phyloP scores from a whole-genome alignment of 371 early-diverging fungal species.

The Mucor racemosus region DNA sequence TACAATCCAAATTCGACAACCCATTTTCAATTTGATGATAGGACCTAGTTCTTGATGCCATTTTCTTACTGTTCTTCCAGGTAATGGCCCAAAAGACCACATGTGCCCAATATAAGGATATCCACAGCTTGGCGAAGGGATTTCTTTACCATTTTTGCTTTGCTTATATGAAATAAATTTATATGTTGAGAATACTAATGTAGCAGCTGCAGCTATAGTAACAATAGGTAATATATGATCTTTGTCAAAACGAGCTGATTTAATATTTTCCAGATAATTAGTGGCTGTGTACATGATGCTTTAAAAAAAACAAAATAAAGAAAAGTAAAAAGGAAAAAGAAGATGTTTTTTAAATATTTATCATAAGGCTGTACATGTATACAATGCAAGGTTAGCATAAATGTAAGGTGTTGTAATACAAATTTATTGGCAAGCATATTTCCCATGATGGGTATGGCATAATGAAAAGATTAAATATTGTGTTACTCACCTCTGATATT shows the following conservation, averaged over 20 bases:
- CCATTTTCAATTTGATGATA: conserved; percentile 21
- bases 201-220: not conserved
- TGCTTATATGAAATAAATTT: not conserved
- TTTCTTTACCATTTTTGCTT: not conserved
- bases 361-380: not conserved
- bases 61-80: conserved; percentile 10
- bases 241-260: not conserved
- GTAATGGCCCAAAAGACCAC: conserved; percentile 19
- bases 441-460: too few species aligned
- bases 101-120: conserved; percentile 24
- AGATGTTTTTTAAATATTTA: not conserved
- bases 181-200: not conserved
- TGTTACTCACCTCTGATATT: too few species aligned
- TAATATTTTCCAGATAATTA: not conserved
- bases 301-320: not conserved
- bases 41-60: conserved; percentile 28
- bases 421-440: too few species aligned
- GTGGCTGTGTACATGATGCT: not conserved
- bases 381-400: not conserved
- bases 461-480: too few species aligned
- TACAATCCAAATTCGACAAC: conserved; percentile 19
- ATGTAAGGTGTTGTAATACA: too few species aligned
- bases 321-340: not conserved
- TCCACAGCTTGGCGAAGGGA: conserved; percentile 13
- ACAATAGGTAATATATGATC: not conserved